Conservation (phyloP, 495 filamentous ascomycete genomes). For the Tuber aestivum region DNA sequence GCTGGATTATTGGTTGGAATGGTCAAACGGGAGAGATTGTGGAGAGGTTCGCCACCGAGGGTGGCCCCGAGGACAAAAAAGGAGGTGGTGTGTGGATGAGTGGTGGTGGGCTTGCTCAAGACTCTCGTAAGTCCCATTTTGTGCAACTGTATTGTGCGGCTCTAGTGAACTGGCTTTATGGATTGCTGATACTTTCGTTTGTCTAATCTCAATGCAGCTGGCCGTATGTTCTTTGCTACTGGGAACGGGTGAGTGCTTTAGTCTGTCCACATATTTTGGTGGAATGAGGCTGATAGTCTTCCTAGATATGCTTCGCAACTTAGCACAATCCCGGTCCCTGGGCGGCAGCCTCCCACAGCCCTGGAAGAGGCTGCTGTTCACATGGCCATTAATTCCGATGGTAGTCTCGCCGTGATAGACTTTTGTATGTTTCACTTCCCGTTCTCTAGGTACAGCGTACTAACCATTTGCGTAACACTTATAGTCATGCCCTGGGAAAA, state of each 20-base stretch:
- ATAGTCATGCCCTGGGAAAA: slow-evolving; percentile 48
- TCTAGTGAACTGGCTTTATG: not conserved
- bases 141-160: not conserved
- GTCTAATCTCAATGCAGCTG: slow-evolving; percentile 38
- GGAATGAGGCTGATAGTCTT: not conserved
- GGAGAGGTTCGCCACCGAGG: slow-evolving; percentile 45
- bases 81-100: slow-evolving; percentile 47
- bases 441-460: not conserved
- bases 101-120: slow-evolving; percentile 46
- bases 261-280: not conserved
- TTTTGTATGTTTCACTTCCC: slow-evolving; percentile 21
- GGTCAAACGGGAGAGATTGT: slow-evolving; percentile 45
- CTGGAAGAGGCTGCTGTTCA: slow-evolving; percentile 48
- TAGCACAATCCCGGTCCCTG: slow-evolving; percentile 43
- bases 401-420: slow-evolving; percentile 45
- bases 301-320: slow-evolving; percentile 44
- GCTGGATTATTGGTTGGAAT: slow-evolving; percentile 48
- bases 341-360: slow-evolving; percentile 45
- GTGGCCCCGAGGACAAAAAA: slow-evolving; percentile 37
- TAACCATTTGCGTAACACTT: slow-evolving; percentile 1
- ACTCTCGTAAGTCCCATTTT: slow-evolving; percentile 19
- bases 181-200: not conserved
- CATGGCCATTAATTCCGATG: slow-evolving; percentile 45
- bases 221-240: slow-evolving; percentile 46
- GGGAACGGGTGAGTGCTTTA: slow-evolving; percentile 45